Conservation (phyloP, 352 stramenopile genomes). For the Phytophthora chlamydospora region DNA sequence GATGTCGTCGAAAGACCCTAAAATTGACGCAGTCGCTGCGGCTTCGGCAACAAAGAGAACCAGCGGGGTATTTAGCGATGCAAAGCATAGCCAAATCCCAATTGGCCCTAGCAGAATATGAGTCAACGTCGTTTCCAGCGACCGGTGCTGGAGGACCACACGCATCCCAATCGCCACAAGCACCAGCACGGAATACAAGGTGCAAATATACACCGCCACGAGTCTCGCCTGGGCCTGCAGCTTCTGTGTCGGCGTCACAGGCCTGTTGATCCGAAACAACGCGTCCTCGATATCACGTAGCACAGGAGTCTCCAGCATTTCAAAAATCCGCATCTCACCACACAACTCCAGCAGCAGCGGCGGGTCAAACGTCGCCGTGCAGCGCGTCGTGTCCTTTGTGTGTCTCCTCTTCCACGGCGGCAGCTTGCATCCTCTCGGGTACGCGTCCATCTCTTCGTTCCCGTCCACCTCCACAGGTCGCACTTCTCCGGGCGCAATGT, state of each 20-base stretch:
- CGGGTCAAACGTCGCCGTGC: slow-evolving; percentile 80
- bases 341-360: slow-evolving; percentile 78
- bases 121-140: slow-evolving; percentile 68
- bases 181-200: slow-evolving; percentile 69
- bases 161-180: slow-evolving; percentile 71
- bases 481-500: slow-evolving; percentile 76
- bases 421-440: slow-evolving; percentile 66
- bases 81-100: slow-evolving; percentile 88
- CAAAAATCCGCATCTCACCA: slow-evolving; percentile 87
- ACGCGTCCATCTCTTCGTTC: slow-evolving; percentile 35
- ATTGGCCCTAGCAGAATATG: slow-evolving; percentile 75
- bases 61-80: slow-evolving; percentile 81
- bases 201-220: slow-evolving; percentile 67
- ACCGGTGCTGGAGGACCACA: slow-evolving; percentile 70
- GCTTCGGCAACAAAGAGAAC: slow-evolving; percentile 82
- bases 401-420: slow-evolving; percentile 54
- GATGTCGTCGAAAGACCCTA: slow-evolving; percentile 78
- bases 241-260: slow-evolving; percentile 79
- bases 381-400: slow-evolving; percentile 57
- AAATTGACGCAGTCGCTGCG: slow-evolving; percentile 70
- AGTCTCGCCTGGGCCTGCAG: slow-evolving; percentile 63
- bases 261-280: slow-evolving; percentile 75
- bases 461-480: slow-evolving; percentile 32
- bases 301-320: slow-evolving; percentile 86
- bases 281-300: slow-evolving; percentile 80